phyloP scores from a whole-genome alignment of 2,329 filamentous ascomycete species.

The Venturia nashicola region DNA sequence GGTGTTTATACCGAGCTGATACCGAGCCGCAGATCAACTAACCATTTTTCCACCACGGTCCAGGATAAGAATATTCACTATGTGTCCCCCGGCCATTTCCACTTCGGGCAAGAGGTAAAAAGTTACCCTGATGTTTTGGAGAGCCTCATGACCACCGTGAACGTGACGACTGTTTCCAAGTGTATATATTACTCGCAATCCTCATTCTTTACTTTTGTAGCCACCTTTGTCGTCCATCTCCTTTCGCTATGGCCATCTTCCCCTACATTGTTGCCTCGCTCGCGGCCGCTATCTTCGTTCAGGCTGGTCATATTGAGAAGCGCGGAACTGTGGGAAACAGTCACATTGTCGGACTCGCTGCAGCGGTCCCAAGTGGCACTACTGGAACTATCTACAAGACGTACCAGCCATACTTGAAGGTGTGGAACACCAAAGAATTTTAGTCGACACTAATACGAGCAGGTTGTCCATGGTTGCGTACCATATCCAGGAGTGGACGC shows the following conservation, averaged over 20 bases:
- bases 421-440: neutral
- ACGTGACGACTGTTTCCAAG: too few species aligned
- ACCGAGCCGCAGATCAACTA: too few species aligned
- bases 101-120: too few species aligned
- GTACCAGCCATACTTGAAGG: constrained; percentile 41
- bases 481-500: constrained; percentile 50
- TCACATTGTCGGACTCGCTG: constrained; percentile 39
- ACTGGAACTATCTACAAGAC: constrained; percentile 38
- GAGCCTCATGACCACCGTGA: neutral
- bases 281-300: neutral
- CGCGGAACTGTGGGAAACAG: constrained; percentile 31
- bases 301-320: neutral
- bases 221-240: neutral
- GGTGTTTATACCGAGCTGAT: too few species aligned
- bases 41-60: too few species aligned
- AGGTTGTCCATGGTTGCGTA: constrained; percentile 48
- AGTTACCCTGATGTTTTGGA: neutral
- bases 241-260: neutral
- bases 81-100: neutral
- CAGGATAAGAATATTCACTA: too few species aligned
- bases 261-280: neutral
- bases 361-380: constrained; percentile 38
- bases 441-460: neutral
- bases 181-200: neutral
- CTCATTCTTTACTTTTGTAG: neutral